These are phyloP conservation scores for Tolypocladium cylindrosporum DNA, from an alignment of 2,329 filamentous ascomycete genomes.

Conservation along the genomic window DNA sequence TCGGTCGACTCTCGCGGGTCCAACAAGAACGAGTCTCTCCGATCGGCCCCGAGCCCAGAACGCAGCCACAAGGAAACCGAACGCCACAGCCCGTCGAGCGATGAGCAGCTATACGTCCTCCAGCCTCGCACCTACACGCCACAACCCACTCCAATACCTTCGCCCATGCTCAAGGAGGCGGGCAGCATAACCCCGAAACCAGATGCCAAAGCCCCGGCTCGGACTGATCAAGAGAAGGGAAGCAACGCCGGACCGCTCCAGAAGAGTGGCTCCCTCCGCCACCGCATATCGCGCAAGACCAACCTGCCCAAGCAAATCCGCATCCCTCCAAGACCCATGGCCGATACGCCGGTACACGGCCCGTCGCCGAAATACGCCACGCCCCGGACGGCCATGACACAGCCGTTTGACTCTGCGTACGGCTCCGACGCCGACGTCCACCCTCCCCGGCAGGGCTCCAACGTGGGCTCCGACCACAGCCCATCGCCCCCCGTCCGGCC, in stretches of 20 bases:
- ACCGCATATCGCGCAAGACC: constrained; percentile 44
- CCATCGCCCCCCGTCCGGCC: constrained; percentile 13
- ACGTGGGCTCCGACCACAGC: constrained; percentile 23
- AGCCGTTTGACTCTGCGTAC: constrained; percentile 36
- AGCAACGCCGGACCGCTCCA: constrained; percentile 1
- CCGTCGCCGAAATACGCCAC: constrained; percentile 22
- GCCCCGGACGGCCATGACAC: constrained; percentile 18
- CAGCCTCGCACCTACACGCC: constrained; percentile 51
- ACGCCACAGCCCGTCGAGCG: constrained; percentile 2
- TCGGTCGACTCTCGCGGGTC: neutral
- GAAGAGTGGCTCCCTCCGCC: constrained; percentile 37
- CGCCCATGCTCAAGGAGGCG: neutral
- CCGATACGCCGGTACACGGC: constrained; percentile 10
- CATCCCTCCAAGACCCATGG: constrained; percentile 30
- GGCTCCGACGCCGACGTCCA: constrained; percentile 35
- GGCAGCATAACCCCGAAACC: neutral
- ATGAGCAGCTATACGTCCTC: constrained; percentile 39
- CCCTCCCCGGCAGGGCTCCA: constrained; percentile 17
- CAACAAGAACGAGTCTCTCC: neutral
- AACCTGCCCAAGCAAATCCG: constrained; percentile 43
- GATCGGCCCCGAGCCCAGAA: neutral
- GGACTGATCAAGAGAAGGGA: neutral
- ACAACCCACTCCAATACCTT: neutral
- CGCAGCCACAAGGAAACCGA: constrained; percentile 7
- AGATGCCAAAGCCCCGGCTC: neutral